Base-by-base conservation (phyloP, 1,139 yeast species). In the Meyerozyma carpophila region DNA sequence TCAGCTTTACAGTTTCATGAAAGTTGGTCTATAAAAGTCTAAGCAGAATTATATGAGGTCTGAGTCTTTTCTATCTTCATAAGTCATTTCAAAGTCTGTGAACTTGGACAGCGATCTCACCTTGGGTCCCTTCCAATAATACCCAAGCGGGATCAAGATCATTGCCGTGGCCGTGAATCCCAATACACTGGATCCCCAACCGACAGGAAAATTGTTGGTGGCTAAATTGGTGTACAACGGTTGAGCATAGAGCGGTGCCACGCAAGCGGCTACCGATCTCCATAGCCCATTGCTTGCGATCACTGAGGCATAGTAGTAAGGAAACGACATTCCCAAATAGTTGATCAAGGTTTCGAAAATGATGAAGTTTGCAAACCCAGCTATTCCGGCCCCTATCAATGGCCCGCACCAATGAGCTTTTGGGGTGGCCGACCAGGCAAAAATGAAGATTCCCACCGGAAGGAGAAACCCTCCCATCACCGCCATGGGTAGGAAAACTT, bases 241-340 rank as follows among this genome's bases (percentile, higher is more conserved):
- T 40, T 63, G 58, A 4, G 82, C 84, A 55, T 82, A 80, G 40
- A 82, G 61, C 38, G 88, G 87, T 67, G 82, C 81, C 3, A 76
- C 77, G 31, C 81, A 80, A 0, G 82, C 87, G 56, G 77, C 66
- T 2, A 65, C 63, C 1, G 82, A 70, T 51, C 85, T 67, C 51
- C 70, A 68, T 42, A 79, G 62, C 10, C 71, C 78, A 52, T 79
- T 79, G 25, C 79, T 74, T 1, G 84, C 83, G 56, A 76, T 79
- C 2, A 77, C 82, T 4, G 84, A 78, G 0, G 84, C 85, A 54
- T 75, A 59, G 52, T 68, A 72, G 42, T 66, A 59, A 43, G 58
- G 63, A 54, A 68, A 73, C 1, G 66, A 62, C 53, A 56, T 57
- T 8, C 66, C 61, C 54, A 66, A 54, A 47, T 65, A 66, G 50